phyloP scores from a whole-genome alignment of 2,329 filamentous ascomycete species.

The Colletotrichum shisoi region DNA sequence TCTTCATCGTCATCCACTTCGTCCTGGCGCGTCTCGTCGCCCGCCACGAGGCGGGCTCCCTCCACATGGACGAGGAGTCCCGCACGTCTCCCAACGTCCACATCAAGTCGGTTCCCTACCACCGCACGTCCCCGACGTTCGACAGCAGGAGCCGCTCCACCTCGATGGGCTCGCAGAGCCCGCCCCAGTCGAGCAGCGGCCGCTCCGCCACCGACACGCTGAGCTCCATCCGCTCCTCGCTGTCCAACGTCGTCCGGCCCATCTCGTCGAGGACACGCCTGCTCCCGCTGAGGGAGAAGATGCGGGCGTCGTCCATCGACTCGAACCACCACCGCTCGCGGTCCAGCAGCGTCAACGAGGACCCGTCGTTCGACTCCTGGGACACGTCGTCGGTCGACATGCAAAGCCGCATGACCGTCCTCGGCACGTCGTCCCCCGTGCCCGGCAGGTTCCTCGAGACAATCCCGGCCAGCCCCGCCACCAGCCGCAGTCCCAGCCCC shows the following conservation, averaged over 20 bases:
- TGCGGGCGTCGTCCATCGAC: constrained; percentile 59
- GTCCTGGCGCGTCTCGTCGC: constrained; percentile 49
- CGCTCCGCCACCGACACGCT: constrained; percentile 57
- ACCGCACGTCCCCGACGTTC: constrained; percentile 51
- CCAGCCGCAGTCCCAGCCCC: constrained; percentile 71
- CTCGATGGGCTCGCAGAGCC: constrained; percentile 52
- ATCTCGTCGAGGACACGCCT: constrained; percentile 65
- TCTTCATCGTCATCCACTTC: constrained; percentile 58
- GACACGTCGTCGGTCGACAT: constrained; percentile 74
- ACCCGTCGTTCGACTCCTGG: constrained; percentile 78
- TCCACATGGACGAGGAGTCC: constrained; percentile 48
- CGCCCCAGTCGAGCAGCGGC: constrained; percentile 57
- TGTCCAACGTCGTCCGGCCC: constrained; percentile 61
- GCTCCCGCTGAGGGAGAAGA: constrained; percentile 54
- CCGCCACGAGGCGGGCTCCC: constrained; percentile 43
- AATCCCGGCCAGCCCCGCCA: constrained; percentile 71
- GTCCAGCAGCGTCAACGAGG: constrained; percentile 50
- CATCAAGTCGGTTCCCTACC: constrained; percentile 64
- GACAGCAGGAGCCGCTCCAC: constrained; percentile 39
- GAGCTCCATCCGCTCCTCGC: constrained; percentile 58
- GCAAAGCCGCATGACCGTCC: constrained; percentile 65
- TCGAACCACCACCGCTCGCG: constrained; percentile 50
- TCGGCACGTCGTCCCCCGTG: constrained; percentile 58
- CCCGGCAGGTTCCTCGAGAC: constrained; percentile 70
- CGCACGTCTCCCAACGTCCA: constrained; percentile 47